Evolutionary conservation across 139 green algal species (phyloP).

Genomic region (Asterochloris sp.): DNA sequence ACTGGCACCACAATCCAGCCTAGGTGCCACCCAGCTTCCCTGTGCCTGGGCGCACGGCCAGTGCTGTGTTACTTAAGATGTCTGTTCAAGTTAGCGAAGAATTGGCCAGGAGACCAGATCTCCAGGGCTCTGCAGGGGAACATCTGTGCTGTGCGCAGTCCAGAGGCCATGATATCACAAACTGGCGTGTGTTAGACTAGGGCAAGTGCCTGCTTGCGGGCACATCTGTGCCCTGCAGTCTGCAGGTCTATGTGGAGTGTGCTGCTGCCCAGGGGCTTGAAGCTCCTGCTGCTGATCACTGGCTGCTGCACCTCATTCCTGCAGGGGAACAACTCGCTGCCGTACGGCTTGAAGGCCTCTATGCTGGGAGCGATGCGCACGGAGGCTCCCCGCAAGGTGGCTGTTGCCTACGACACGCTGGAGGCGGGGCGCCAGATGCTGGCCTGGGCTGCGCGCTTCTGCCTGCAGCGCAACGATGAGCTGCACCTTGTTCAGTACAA

Average conservation of each 20-base stretch:
- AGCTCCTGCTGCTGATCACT: too few species aligned
- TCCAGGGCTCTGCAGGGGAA: too few species aligned
- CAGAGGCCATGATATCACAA: too few species aligned
- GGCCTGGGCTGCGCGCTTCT: conserved; percentile 22
- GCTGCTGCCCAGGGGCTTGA: too few species aligned
- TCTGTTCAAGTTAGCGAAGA: neutral
- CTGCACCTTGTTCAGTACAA: conserved; percentile 38
- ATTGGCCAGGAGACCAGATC: too few species aligned
- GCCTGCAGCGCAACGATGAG: conserved; percentile 27
- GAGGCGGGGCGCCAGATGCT: conserved; percentile 18
- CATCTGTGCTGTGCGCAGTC: too few species aligned
- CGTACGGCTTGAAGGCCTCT: conserved; percentile 4
- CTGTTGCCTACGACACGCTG: conserved; percentile 26
- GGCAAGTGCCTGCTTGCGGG: too few species aligned
- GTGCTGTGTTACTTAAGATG: neutral
- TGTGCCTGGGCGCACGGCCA: neutral
- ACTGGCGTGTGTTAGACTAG: too few species aligned
- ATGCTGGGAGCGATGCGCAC: conserved; percentile 5
- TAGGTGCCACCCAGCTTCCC: neutral
- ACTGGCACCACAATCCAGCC: neutral
- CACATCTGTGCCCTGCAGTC: too few species aligned
- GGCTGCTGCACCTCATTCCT: neutral
- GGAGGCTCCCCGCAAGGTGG: conserved; percentile 25
- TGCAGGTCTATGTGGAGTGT: too few species aligned
- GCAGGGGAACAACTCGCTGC: neutral